Conservation (phyloP, 345 rosid species). For the Boechera divaricarpa region DNA sequence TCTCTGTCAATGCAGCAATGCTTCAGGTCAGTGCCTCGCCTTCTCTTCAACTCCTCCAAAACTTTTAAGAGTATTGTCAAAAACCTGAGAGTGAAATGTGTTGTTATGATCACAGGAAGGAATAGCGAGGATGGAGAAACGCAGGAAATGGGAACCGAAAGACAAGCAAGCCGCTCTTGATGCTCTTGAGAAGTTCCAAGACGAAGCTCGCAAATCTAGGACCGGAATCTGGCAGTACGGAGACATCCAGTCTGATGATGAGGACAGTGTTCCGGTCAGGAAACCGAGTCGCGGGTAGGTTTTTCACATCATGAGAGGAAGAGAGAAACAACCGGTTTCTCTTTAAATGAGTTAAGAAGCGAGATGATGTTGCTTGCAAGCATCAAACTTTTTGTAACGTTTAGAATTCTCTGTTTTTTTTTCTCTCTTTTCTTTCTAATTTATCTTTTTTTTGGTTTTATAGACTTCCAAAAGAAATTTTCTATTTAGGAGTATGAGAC, state of each 20-base stretch:
- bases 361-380: conserved; percentile 30
- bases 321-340: conserved; percentile 35
- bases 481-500: conserved; percentile 32
- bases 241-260: conserved; percentile 92
- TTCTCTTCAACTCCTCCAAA: neutral
- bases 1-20: conserved; percentile 85
- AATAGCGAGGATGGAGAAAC: conserved; percentile 87
- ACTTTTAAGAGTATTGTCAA: neutral
- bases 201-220: conserved; percentile 73
- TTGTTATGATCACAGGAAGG: conserved; percentile 70
- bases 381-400: conserved; percentile 43
- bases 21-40: conserved; percentile 61
- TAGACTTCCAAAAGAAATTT: conserved; percentile 23
- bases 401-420: conserved; percentile 20
- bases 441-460: conserved; percentile 17
- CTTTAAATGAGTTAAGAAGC: conserved; percentile 26
- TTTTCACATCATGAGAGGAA: conserved; percentile 28
- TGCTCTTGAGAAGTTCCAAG: conserved; percentile 78
- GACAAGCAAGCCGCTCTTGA: conserved; percentile 70
- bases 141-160: conserved; percentile 77
- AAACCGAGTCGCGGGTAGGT: conserved; percentile 73
- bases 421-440: neutral
- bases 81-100: conserved; percentile 29
- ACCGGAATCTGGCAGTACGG: conserved; percentile 92
- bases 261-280: conserved; percentile 66